A percentile compares a stretch with the other conserved stretches of the same genome.
Conservation (phyloP, 2,329 filamentous ascomycete genomes). For the Pseudogymnoascus sp. region DNA sequence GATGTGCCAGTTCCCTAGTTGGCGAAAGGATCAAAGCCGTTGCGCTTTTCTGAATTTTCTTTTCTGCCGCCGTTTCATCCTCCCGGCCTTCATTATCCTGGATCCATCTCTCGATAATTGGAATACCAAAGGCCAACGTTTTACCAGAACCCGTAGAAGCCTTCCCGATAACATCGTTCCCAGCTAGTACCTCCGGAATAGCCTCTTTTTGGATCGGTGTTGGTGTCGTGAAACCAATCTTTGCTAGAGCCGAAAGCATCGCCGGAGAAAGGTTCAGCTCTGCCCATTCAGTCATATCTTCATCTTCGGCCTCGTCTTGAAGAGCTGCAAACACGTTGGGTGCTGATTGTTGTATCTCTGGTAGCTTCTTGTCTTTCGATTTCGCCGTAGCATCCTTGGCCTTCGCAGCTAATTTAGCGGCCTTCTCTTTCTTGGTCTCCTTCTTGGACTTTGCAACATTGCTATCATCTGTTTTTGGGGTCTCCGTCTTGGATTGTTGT, state of each 20-base stretch:
- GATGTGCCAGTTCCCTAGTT: conserved; percentile 87
- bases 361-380: conserved; percentile 21
- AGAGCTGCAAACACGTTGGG: conserved; percentile 35
- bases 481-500: conserved; percentile 12
- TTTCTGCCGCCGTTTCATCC: conserved; percentile 31
- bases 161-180: conserved; percentile 90
- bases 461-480: conserved; percentile 20
- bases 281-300: conserved; percentile 73
- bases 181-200: conserved; percentile 74
- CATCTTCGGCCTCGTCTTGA: conserved; percentile 44
- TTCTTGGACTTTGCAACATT: conserved; percentile 18
- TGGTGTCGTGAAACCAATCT: conserved; percentile 70
- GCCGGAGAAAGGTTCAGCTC: conserved; percentile 62
- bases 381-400: conserved; percentile 25
- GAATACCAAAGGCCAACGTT: conserved; percentile 88
- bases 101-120: conserved; percentile 79
- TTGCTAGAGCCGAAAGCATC: conserved; percentile 65
- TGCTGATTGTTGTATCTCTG: conserved; percentile 19
- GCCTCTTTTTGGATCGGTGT: conserved; percentile 71
- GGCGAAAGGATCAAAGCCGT: conserved; percentile 79
- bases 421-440: conserved; percentile 25
- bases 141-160: conserved; percentile 95
- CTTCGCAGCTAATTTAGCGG: conserved; percentile 17
- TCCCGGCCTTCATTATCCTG: conserved; percentile 35
- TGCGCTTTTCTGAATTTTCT: conserved; percentile 38